phyloP scores from a whole-genome alignment of 2,329 filamentous ascomycete species.

The Xylariaceae sp. region DNA sequence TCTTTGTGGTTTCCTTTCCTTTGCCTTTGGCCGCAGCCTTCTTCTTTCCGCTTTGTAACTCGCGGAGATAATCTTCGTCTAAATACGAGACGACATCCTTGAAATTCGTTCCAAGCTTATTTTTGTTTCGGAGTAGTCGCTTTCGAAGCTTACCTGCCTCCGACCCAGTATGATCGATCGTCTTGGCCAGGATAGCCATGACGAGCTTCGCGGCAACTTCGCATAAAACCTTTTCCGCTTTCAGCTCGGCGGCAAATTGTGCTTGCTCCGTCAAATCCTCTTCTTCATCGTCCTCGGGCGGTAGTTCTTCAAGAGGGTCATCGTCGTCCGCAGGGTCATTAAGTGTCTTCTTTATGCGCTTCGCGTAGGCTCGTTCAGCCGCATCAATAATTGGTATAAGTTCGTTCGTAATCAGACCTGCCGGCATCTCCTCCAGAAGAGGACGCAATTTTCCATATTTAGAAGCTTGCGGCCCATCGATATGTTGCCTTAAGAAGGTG shows the following conservation, averaged over 20 bases:
- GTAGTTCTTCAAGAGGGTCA: conserved; percentile 61
- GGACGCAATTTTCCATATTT: conserved; percentile 53
- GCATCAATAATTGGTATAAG: conserved; percentile 74
- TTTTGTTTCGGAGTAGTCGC: conserved; percentile 73
- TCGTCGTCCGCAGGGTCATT: conserved; percentile 68
- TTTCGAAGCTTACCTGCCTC: conserved; percentile 62
- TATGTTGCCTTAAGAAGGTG: conserved; percentile 60
- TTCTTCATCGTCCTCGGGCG: conserved; percentile 57
- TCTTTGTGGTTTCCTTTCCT: conserved; percentile 41
- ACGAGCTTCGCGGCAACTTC: conserved; percentile 82
- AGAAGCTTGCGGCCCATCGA: conserved; percentile 43
- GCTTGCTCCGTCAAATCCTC: conserved; percentile 53
- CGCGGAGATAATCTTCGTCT: conserved; percentile 61
- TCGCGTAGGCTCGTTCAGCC: conserved; percentile 74
- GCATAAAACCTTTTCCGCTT: conserved; percentile 81
- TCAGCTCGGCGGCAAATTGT: conserved; percentile 60
- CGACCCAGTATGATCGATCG: conserved; percentile 62
- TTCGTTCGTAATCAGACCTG: conserved; percentile 57
- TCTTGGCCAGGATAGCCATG: conserved; percentile 68
- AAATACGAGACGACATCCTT: conserved; percentile 78
- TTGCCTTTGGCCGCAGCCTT: conserved; percentile 41
- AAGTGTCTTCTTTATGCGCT: conserved; percentile 58
- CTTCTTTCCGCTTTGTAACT: conserved; percentile 41
- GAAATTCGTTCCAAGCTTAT: conserved; percentile 78
- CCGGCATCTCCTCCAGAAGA: conserved; percentile 65